A percentile compares a stretch with the other conserved stretches of the same genome.
These are phyloP conservation scores for Emericellopsis cladophorae DNA, from an alignment of 2,329 filamentous ascomycete genomes.

Conservation along the genomic window DNA sequence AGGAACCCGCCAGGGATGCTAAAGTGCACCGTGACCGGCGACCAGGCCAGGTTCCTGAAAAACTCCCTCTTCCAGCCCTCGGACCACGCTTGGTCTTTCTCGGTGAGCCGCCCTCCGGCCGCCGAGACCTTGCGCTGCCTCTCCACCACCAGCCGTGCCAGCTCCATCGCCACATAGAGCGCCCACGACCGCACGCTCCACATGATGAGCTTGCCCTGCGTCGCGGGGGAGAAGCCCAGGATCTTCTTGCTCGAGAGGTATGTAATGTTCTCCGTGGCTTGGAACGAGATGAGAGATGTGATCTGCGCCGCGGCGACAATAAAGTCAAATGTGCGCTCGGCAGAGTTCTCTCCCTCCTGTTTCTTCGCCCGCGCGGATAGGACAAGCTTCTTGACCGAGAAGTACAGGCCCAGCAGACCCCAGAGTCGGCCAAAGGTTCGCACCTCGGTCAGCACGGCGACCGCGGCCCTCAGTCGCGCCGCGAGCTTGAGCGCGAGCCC, in stretches of 20 bases:
- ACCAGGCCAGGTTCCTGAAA: conserved; percentile 60
- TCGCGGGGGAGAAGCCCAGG: conserved; percentile 41
- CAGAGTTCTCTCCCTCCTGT: conserved; percentile 18
- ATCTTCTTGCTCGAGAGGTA: conserved; percentile 67
- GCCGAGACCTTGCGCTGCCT: conserved; percentile 20
- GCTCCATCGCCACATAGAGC: conserved; percentile 63
- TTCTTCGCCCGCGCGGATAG: conserved; percentile 15
- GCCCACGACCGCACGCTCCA: conserved; percentile 77
- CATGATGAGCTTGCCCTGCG: conserved; percentile 47
- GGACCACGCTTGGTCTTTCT: conserved; percentile 26
- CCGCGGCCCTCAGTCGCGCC: conserved; percentile 44
- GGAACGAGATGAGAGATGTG: conserved; percentile 53
- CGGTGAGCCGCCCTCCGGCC: conserved; percentile 1
- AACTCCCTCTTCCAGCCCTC: conserved; percentile 52
- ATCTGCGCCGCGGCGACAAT: conserved; percentile 57
- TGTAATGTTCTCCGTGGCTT: conserved; percentile 71
- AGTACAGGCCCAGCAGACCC: conserved; percentile 62
- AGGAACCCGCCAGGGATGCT: conserved; percentile 50
- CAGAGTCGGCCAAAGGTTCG: conserved; percentile 66
- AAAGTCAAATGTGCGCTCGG: conserved; percentile 18
- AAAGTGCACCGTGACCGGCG: conserved; percentile 77
- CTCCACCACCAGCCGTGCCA: conserved; percentile 48
- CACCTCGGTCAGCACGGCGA: conserved; percentile 54
- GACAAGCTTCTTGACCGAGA: conserved; percentile 44
- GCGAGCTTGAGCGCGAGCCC: conserved; percentile 35